Evolutionary conservation across 208 protist species (phyloP), one percentile per base, ranked within the genome.

Genomic region (Leishmania tropica): DNA sequence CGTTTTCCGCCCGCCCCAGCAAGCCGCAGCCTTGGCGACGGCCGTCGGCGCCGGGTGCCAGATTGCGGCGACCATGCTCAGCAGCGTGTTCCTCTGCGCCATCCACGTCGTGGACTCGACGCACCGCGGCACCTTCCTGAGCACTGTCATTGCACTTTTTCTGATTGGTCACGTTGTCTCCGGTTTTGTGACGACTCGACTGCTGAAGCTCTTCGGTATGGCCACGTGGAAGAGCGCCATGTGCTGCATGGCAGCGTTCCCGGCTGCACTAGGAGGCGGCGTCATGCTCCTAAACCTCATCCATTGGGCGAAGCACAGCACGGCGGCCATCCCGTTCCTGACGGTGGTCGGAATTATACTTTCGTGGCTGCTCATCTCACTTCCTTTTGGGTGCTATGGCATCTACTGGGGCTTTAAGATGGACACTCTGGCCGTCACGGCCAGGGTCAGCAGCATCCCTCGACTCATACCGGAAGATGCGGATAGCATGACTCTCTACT

Each of bases 401-500:
- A 76, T 94, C n/a, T 97, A 95, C 78, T 84, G 97, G 62, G 99
- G 98, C 37, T 99, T 97, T 79, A 92, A 93, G 64, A 88, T 91
- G 62, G 60, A 75, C 45, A 87, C 80, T 2, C 78, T 98, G 24
- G 83, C 94, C 62, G 75, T 89, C 37, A 97, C 97, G 40, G 81
- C 94, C 3, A 85, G 90, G 53, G 93, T 97, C 62, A 99, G 99
- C 80, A 94, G 92, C 79, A 99, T 99, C 40, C 99, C 98, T 11
- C 93, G 99, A 62, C 89, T 99, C 78, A 95, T 99, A 45, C 97
- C 97, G 31, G 77, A 84, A 24, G 89, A 98, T 83, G 78, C 76
- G 47, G 28, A 75, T 13, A 71, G 56, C 24, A 31, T 64, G 56
- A 79, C 56, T 10, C 65, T 81, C 45, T 96, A 93, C 89, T 88